phyloP scores from a whole-genome alignment of 371 early-diverging fungal species.

The Mucor circinelloides region DNA sequence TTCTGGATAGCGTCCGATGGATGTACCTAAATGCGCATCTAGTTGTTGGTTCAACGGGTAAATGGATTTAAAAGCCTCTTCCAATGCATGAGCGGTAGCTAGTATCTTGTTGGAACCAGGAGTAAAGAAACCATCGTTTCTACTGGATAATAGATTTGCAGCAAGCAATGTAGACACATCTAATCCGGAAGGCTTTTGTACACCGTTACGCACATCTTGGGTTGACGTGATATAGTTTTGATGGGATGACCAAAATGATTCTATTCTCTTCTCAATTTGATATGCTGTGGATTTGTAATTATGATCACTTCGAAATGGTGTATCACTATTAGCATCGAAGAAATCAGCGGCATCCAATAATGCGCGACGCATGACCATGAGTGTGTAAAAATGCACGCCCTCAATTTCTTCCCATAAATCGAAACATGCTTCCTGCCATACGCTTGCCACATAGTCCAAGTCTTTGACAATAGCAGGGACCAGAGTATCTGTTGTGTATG shows the following conservation, averaged over 20 bases:
- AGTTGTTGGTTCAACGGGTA: slow-evolving; percentile 57
- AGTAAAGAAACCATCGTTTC: slow-evolving; percentile 45
- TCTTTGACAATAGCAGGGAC: slow-evolving; percentile 40
- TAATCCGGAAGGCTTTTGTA: slow-evolving; percentile 48
- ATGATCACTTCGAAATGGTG: slow-evolving; percentile 14
- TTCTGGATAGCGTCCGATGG: slow-evolving; percentile 77
- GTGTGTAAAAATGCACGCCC: slow-evolving; percentile 71
- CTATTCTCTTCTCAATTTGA: slow-evolving; percentile 33
- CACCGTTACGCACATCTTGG: slow-evolving; percentile 38
- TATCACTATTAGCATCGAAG: slow-evolving; percentile 39
- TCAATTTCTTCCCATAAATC: slow-evolving; percentile 67
- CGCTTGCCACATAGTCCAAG: slow-evolving; percentile 62
- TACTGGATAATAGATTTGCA: slow-evolving; percentile 46
- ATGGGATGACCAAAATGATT: slow-evolving; percentile 48
- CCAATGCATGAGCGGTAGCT: slow-evolving; percentile 53
- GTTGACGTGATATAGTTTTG: slow-evolving; percentile 42
- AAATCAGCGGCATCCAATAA: slow-evolving; percentile 53
- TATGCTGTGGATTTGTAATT: slow-evolving; percentile 7
- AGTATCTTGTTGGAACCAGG: slow-evolving; percentile 50
- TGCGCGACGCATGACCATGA: slow-evolving; percentile 65
- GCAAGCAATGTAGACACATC: slow-evolving; percentile 69
- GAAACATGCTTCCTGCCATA: slow-evolving; percentile 49
- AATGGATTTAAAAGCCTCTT: slow-evolving; percentile 42
- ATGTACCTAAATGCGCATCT: slow-evolving; percentile 32
- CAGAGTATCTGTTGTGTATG: not conserved